Conservation (phyloP, 768 basidiomycete genomes). For the Phylloporus rhodoxanthus region DNA sequence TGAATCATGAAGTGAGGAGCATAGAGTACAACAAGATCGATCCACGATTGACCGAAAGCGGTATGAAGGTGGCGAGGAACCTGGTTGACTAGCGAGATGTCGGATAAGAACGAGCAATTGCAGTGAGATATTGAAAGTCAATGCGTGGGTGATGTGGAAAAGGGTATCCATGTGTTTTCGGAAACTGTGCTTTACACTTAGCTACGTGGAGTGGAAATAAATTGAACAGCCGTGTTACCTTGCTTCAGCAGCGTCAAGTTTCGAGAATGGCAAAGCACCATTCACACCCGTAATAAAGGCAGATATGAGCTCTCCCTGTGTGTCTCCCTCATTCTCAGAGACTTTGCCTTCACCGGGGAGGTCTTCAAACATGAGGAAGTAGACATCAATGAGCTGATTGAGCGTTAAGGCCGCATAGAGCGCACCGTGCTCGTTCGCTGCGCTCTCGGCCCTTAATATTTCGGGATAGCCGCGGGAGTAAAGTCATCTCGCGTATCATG, state of each 20-base stretch:
- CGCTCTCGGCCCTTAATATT: slow-evolving; percentile 28
- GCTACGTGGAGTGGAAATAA: not conserved
- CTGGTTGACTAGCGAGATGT: slow-evolving; percentile 49
- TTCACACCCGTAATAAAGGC: slow-evolving; percentile 93
- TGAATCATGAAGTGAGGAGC: slow-evolving; percentile 84
- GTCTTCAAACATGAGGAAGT: slow-evolving; percentile 92
- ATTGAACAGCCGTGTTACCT: slow-evolving; percentile 45
- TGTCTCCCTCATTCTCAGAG: slow-evolving; percentile 45
- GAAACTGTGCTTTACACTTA: slow-evolving; percentile 43
- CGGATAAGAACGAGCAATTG: slow-evolving; percentile 88
- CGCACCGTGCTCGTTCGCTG: slow-evolving; percentile 62
- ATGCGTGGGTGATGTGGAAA: slow-evolving; percentile 91
- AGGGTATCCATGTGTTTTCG: slow-evolving; percentile 86
- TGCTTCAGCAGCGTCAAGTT: slow-evolving; percentile 60
- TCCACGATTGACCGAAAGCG: slow-evolving; percentile 48
- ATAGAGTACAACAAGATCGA: slow-evolving; percentile 78
- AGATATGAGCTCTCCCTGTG: slow-evolving; percentile 76
- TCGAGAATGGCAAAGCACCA: slow-evolving; percentile 89
- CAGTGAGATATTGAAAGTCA: slow-evolving; percentile 94
- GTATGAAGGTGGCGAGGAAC: slow-evolving; percentile 37
- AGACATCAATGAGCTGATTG: slow-evolving; percentile 89
- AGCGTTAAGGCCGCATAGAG: slow-evolving; percentile 90
- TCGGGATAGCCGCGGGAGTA: slow-evolving; percentile 25
- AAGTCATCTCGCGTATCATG: slow-evolving; percentile 80
- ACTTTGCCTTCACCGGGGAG: slow-evolving; percentile 60